phyloP scores from a whole-genome alignment of 2,329 filamentous ascomycete genomes.

The Epicoccum sorghinum region DNA sequence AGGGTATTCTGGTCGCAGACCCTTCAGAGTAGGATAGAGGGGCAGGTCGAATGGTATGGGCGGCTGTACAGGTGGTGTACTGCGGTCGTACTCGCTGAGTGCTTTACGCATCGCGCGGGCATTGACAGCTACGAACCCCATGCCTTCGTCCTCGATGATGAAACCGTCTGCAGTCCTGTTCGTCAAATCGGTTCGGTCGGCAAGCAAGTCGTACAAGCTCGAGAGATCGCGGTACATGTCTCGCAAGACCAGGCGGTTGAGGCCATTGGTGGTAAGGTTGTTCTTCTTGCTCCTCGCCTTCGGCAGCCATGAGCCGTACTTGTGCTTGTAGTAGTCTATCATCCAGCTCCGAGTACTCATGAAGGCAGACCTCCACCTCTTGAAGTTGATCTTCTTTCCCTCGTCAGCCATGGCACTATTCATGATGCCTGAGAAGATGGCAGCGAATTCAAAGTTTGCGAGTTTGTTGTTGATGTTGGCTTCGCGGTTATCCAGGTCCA shows the following conservation, averaged over 20 bases:
- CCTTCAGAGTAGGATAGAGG: constrained; percentile 71
- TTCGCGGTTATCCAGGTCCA: constrained; percentile 78
- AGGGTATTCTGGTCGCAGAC: constrained; percentile 68
- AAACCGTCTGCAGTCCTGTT: constrained; percentile 76
- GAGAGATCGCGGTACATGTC: constrained; percentile 87
- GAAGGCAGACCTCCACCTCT: constrained; percentile 80
- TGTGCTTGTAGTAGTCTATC: constrained; percentile 70
- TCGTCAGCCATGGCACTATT: constrained; percentile 80
- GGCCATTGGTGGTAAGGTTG: constrained; percentile 79
- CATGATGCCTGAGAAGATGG: constrained; percentile 85
- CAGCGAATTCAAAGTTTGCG: constrained; percentile 90
- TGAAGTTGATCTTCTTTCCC: constrained; percentile 80
- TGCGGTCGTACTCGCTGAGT: constrained; percentile 86
- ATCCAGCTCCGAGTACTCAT: constrained; percentile 75
- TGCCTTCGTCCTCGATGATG: constrained; percentile 60
- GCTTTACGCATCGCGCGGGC: constrained; percentile 75
- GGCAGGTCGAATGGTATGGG: constrained; percentile 91
- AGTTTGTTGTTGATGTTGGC: constrained; percentile 73
- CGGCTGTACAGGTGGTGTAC: constrained; percentile 85
- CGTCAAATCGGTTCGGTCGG: constrained; percentile 78
- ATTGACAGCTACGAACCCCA: constrained; percentile 63
- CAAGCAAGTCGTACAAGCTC: constrained; percentile 84
- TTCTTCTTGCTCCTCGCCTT: constrained; percentile 94
- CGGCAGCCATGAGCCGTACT: constrained; percentile 83
- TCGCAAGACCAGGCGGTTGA: constrained; percentile 82